Evolutionary conservation across 2,329 filamentous ascomycete species (phyloP).

Genomic region (Gyromitra esculenta): DNA sequence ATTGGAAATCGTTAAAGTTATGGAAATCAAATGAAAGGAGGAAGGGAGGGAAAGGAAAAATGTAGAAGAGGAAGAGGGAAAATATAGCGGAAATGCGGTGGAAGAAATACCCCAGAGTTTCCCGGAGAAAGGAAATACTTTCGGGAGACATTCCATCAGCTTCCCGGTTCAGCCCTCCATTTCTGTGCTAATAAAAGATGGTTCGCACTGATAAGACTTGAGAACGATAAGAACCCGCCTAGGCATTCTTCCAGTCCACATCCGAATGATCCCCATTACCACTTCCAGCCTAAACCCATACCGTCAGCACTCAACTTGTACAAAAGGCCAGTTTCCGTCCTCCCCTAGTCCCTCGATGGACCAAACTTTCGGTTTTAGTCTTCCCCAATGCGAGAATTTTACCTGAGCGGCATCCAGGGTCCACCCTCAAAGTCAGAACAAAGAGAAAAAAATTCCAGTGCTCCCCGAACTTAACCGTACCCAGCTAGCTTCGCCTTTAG

Average conservation of each 20-base stretch:
- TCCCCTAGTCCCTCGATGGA: background rate
- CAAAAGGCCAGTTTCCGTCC: background rate
- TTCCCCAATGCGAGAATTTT: background rate
- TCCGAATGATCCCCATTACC: slow-evolving; percentile 1
- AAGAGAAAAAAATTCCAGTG: slow-evolving; percentile 2
- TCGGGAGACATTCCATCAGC: background rate
- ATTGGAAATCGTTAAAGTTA: background rate
- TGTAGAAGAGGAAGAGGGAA: background rate
- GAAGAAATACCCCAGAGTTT: slow-evolving; percentile 23
- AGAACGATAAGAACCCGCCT: slow-evolving; percentile 34
- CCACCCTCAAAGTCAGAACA: background rate
- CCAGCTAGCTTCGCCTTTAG: background rate
- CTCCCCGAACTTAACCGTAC: background rate
- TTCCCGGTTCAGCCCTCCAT: background rate
- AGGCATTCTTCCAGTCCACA: slow-evolving; percentile 5
- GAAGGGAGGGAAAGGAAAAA: background rate
- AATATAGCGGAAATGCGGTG: background rate
- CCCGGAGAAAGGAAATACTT: background rate
- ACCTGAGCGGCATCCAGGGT: slow-evolving; percentile 7
- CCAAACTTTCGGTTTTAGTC: background rate
- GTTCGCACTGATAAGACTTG: slow-evolving; percentile 31
- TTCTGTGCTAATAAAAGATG: slow-evolving; percentile 42
- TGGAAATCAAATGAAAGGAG: background rate
- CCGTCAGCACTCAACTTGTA: background rate
- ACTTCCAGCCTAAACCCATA: background rate